Conservation (phyloP, 352 stramenopile species). For the Thalassiosira allenii region DNA sequence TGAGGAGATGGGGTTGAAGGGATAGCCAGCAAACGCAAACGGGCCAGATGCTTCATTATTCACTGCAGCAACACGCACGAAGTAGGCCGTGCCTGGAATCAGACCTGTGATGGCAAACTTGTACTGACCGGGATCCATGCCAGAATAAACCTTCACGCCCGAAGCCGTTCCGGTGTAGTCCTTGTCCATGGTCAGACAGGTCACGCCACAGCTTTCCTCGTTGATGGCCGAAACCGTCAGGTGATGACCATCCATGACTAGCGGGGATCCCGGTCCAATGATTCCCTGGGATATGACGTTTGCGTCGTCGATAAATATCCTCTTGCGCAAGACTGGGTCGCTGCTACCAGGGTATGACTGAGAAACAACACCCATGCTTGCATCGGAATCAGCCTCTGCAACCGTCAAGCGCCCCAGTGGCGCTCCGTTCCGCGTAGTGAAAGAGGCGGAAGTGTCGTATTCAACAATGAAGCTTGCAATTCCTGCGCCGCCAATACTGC, state of each 20-base stretch:
- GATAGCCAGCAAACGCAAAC: constrained; percentile 63
- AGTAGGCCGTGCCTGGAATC: constrained; percentile 89
- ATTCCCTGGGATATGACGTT: constrained; percentile 41
- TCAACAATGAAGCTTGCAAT: constrained; percentile 87
- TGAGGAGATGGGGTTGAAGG: constrained; percentile 47
- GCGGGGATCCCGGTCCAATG: constrained; percentile 42
- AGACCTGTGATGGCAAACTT: constrained; percentile 88
- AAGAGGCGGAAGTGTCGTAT: constrained; percentile 90
- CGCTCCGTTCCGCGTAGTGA: constrained; percentile 57
- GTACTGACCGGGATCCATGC: constrained; percentile 42
- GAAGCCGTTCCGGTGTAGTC: constrained; percentile 57
- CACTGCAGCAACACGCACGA: constrained; percentile 89
- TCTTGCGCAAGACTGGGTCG: constrained; percentile 60
- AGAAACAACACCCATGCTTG: constrained; percentile 55
- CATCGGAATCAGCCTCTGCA: constrained; percentile 49
- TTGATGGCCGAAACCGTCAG: constrained; percentile 63
- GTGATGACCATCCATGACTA: constrained; percentile 58
- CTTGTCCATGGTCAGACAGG: constrained; percentile 61
- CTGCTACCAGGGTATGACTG: constrained; percentile 58
- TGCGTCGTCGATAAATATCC: constrained; percentile 58
- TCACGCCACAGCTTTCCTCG: constrained; percentile 49
- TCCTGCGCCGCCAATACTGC: constrained; percentile 70
- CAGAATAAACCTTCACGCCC: constrained; percentile 62
- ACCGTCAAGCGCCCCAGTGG: constrained; percentile 44
- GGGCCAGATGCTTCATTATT: constrained; percentile 60